Conservation (phyloP, 306 rosid species). For the Begonia masoniana region DNA sequence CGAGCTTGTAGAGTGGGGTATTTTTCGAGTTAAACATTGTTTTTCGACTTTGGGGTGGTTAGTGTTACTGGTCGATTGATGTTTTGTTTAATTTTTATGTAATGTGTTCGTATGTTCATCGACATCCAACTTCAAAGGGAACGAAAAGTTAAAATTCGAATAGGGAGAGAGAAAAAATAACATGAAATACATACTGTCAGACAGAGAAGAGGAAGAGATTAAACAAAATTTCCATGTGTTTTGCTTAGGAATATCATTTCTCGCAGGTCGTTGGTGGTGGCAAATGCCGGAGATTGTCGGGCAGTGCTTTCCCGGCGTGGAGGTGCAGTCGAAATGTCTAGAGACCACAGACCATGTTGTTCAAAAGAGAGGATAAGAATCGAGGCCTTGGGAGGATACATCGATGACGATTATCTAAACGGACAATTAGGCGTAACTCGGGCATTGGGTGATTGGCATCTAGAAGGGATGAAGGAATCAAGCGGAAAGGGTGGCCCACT, state of each 20-base stretch:
- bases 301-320: conserved; percentile 76
- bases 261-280: conserved; percentile 76
- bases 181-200: too few species aligned
- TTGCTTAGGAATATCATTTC: conserved; percentile 2
- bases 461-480: conserved; percentile 76
- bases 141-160: too few species aligned
- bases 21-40: too few species aligned
- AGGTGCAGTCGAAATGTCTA: conserved; percentile 63
- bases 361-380: conserved; percentile 52
- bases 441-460: conserved; percentile 90
- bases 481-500: conserved; percentile 70
- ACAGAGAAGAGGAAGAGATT: too few species aligned
- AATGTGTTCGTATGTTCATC: too few species aligned
- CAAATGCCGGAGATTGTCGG: conserved; percentile 95
- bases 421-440: conserved; percentile 77
- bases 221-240: background rate
- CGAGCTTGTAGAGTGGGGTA: too few species aligned
- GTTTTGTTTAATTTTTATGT: too few species aligned
- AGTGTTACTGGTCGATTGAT: too few species aligned
- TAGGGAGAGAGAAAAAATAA: too few species aligned
- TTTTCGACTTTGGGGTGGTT: too few species aligned
- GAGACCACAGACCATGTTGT: conserved; percentile 72
- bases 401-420: conserved; percentile 63
- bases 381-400: conserved; percentile 68
- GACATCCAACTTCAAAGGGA: too few species aligned